phyloP scores from a whole-genome alignment of 164 flowering plant genomes.

The Nymphaea thermarum region DNA sequence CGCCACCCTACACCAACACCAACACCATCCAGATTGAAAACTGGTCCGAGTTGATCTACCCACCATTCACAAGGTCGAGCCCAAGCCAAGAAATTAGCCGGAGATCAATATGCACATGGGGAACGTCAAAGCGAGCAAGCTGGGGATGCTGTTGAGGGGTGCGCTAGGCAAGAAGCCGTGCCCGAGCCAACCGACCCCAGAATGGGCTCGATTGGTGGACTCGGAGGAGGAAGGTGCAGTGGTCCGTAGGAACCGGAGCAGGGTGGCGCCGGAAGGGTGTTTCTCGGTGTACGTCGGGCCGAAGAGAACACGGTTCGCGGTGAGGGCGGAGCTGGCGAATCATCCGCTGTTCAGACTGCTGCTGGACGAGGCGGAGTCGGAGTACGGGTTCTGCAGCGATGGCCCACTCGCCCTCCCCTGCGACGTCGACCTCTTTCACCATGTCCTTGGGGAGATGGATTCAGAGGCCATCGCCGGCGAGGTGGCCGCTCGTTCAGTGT shows the following conservation, averaged over 20 bases:
- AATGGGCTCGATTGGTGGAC: constrained; percentile 13
- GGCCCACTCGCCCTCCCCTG: constrained; percentile 56
- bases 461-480: constrained; percentile 3
- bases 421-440: constrained; percentile 31
- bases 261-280: constrained; percentile 38
- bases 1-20: too few relatives aligned
- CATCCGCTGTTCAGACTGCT: constrained; percentile 49
- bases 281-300: constrained; percentile 55
- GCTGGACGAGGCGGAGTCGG: constrained; percentile 49
- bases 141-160: not conserved
- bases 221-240: not conserved
- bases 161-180: constrained; percentile 25
- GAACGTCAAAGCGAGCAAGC: too few relatives aligned
- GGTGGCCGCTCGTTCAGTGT: constrained; percentile 7
- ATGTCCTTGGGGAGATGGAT: constrained; percentile 35
- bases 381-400: constrained; percentile 32
- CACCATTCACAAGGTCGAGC: not conserved
- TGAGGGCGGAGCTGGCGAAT: constrained; percentile 32
- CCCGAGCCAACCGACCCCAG: not conserved
- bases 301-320: constrained; percentile 33
- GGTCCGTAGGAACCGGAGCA: not conserved
- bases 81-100: not conserved
- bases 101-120: not conserved
- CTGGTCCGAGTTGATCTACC: too few relatives aligned
- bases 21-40: too few relatives aligned